A percentile compares a stretch with the other conserved stretches of the same genome.
phyloP scores from a whole-genome alignment of 441 rosid genomes.

The Populus hybrid region DNA sequence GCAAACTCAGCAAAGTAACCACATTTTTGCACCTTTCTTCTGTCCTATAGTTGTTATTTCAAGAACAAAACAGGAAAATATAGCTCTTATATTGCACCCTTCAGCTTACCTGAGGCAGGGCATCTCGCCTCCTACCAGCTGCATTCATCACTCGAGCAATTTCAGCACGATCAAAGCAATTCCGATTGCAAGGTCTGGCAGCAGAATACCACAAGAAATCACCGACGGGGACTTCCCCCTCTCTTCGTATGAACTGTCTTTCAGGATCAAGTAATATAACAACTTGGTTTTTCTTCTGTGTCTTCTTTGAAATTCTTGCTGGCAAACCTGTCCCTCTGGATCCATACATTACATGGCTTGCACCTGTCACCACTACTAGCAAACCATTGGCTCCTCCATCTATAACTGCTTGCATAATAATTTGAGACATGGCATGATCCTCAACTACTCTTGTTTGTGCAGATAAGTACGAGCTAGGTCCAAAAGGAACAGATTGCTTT shows the following conservation, averaged over 20 bases:
- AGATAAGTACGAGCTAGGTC: slow-evolving; percentile 85
- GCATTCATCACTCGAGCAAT: slow-evolving; percentile 98
- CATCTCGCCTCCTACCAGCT: slow-evolving; percentile 87
- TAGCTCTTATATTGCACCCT: neutral
- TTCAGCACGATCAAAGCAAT: slow-evolving; percentile 97
- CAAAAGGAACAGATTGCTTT: slow-evolving; percentile 62
- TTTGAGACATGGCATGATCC: slow-evolving; percentile 79
- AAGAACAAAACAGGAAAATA: neutral
- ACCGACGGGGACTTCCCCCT: slow-evolving; percentile 88
- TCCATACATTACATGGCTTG: slow-evolving; percentile 75
- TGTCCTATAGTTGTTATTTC: neutral
- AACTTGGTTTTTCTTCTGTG: slow-evolving; percentile 84
- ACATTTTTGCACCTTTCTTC: neutral
- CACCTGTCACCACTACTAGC: slow-evolving; percentile 81
- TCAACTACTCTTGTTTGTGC: slow-evolving; percentile 88
- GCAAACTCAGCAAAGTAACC: neutral
- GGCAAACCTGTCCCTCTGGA: slow-evolving; percentile 85
- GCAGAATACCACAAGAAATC: slow-evolving; percentile 97
- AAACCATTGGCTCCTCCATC: slow-evolving; percentile 65
- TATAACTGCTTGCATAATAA: slow-evolving; percentile 54
- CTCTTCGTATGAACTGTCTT: slow-evolving; percentile 77
- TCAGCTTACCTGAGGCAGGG: slow-evolving; percentile 72
- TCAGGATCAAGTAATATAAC: slow-evolving; percentile 88
- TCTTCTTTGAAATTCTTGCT: slow-evolving; percentile 82
- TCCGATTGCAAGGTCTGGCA: slow-evolving; percentile 90